Evolutionary conservation across 805 yeast genomes (phyloP), one percentile per base, ranked within the genome.

Genomic region (Candida germanica): DNA sequence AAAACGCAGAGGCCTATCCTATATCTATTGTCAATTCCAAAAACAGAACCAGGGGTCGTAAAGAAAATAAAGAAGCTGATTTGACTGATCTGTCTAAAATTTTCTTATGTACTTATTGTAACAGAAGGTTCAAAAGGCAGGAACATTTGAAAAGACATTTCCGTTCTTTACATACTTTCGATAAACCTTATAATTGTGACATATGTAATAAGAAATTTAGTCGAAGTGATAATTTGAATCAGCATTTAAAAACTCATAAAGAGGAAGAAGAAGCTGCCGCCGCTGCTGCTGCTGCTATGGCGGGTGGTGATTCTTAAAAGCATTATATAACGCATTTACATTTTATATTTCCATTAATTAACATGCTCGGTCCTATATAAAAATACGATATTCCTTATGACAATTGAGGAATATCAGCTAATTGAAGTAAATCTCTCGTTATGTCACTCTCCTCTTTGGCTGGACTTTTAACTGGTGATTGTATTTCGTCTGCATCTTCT

Each of bases 121-220:
- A 73, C 31, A 69, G 89, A 46, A 53, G 73, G 25, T 83, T 83
- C 59, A 78, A 80, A 52, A 69, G 93, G 47, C 87, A 82, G 54
- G 93, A 83, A 50, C 93, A 83, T 56, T 60, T 83, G 47, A 81
- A 80, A 53, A 69, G 93, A 41, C 93, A 83, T 50, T 75, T 79
- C 53, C 64, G 89, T 39, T 78, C 87, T 13, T 65, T 83, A 41
- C 93, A 83, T 50, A 81, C 83, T 22, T 71, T 79, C 37, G 87
- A 80, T 38, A 83, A 80, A 55, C 91, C 87, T 0, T 80, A 69
- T 55, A 75, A 70, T 39, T 81, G 87, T 55, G 61, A 65, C 7
- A 64, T 74, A 15, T 81, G 87, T 50, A 71, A 69, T 22, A 79
- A 80, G 52, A 76, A 78, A 47, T 81, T 81, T 47, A 77, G 84